Percentiles rank a stretch among this genome's conserved stretches.
phyloP scores from a whole-genome alignment of 352 stramenopile genomes.

The Pythium insidiosum region DNA sequence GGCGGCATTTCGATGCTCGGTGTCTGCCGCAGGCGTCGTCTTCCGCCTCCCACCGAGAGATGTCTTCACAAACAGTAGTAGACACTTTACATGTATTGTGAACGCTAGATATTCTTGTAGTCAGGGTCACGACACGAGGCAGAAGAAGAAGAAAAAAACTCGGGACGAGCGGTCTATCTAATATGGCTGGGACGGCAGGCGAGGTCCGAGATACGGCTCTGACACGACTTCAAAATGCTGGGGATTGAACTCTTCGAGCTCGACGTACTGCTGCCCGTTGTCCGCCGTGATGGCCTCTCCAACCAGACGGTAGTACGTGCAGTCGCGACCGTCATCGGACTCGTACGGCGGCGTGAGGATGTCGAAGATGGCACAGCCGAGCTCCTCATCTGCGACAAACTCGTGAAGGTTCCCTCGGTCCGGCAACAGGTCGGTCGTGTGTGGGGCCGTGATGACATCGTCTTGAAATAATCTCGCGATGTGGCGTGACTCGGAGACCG shows the following conservation, averaged over 20 bases:
- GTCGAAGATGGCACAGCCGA: constrained; percentile 80
- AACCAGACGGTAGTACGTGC: constrained; percentile 63
- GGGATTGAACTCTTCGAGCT: constrained; percentile 42
- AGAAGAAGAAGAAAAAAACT: no score
- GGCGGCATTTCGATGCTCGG: no score
- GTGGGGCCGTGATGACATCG: constrained; percentile 31
- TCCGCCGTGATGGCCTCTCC: constrained; percentile 11
- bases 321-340: constrained; percentile 48
- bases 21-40: no score
- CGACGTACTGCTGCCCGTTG: constrained; percentile 5
- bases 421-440: constrained; percentile 64
- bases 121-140: no score
- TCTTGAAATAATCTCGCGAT: constrained; percentile 38
- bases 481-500: background rate
- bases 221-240: constrained; percentile 44
- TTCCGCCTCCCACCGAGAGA: no score
- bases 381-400: constrained; percentile 54
- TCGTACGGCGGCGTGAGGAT: constrained; percentile 84
- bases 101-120: no score
- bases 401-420: constrained; percentile 72
- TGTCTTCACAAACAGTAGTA: no score
- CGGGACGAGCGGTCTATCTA: no score
- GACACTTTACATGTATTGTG: no score
- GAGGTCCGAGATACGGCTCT: constrained; percentile 39
- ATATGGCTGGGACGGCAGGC: constrained; percentile 9